phyloP scores from a whole-genome alignment of 2,329 filamentous ascomycete species.

The Parafenestella ontariensis region DNA sequence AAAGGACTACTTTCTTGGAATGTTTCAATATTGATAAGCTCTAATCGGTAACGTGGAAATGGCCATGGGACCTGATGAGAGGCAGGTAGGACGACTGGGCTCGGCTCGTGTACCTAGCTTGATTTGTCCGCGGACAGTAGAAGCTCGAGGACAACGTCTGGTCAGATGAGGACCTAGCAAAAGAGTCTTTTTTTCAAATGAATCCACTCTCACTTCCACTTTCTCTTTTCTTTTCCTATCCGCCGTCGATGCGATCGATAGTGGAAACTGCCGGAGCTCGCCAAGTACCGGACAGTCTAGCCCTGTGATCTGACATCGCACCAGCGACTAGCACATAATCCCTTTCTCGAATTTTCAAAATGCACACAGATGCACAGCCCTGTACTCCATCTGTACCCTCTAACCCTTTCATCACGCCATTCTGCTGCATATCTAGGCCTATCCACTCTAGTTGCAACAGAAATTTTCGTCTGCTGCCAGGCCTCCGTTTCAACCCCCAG shows the following conservation, averaged over 20 bases:
- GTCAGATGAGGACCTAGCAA: conserved; percentile 1
- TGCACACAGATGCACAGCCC: conserved; percentile 4
- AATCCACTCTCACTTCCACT: neutral
- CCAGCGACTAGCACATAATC: conserved; percentile 5
- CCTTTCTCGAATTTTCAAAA: neutral
- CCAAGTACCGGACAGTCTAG: neutral
- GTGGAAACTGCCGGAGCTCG: neutral
- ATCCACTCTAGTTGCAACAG: neutral
- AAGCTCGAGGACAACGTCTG: neutral
- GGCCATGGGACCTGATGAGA: conserved; percentile 21
- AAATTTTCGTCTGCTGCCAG: neutral
- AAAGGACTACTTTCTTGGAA: conserved; percentile 14
- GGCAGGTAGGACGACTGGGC: conserved; percentile 19
- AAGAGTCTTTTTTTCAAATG: conserved; percentile 2
- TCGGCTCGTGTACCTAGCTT: conserved; percentile 14
- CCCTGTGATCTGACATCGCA: neutral
- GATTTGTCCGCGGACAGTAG: conserved; percentile 6
- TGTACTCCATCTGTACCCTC: conserved; percentile 2
- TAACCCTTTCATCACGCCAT: neutral
- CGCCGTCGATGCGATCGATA: neutral
- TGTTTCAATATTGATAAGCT: conserved; percentile 31
- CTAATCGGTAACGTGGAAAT: conserved; percentile 20
- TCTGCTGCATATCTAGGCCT: neutral
- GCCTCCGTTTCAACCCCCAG: neutral
- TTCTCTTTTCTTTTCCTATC: neutral